These are phyloP conservation scores for Anacardium occidentale DNA, from an alignment of 345 rosid species.

Conservation along the genomic window DNA sequence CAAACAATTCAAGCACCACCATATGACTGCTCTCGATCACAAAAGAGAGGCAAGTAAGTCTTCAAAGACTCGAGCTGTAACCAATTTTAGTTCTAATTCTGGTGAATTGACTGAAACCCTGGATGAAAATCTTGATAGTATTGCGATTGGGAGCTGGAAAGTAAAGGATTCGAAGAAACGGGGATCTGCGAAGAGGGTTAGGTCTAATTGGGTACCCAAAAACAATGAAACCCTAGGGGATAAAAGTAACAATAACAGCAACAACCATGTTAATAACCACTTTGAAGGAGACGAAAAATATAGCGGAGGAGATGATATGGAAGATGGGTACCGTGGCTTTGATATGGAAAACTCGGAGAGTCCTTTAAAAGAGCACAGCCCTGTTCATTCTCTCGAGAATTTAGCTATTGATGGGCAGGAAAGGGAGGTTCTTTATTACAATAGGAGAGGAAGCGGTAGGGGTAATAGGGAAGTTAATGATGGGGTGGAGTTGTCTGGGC, in stretches of 20 bases:
- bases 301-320: constrained; percentile 55
- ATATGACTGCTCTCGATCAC: constrained; percentile 15
- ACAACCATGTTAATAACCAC: not conserved
- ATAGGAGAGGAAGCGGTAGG: constrained; percentile 31
- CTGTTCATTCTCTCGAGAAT: constrained; percentile 52
- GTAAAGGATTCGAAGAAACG: constrained; percentile 54
- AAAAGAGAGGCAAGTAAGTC: constrained; percentile 37
- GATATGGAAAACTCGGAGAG: constrained; percentile 65
- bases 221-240: constrained; percentile 37
- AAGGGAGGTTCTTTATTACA: constrained; percentile 39
- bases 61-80: constrained; percentile 58
- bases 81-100: constrained; percentile 44
- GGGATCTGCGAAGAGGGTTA: constrained; percentile 45
- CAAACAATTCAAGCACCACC: constrained; percentile 10
- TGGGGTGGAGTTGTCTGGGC: constrained; percentile 50
- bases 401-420: constrained; percentile 48
- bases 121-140: constrained; percentile 56
- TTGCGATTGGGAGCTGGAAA: constrained; percentile 68
- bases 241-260: constrained; percentile 18
- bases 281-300: constrained; percentile 44
- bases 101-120: constrained; percentile 52
- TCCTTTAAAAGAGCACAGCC: constrained; percentile 63
- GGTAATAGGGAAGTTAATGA: constrained; percentile 33
- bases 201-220: constrained; percentile 68
- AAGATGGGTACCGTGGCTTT: constrained; percentile 51